These are phyloP conservation scores for Erythrobasidium yunnanense DNA, from an alignment of 768 basidiomycete species.

Conservation along the genomic window DNA sequence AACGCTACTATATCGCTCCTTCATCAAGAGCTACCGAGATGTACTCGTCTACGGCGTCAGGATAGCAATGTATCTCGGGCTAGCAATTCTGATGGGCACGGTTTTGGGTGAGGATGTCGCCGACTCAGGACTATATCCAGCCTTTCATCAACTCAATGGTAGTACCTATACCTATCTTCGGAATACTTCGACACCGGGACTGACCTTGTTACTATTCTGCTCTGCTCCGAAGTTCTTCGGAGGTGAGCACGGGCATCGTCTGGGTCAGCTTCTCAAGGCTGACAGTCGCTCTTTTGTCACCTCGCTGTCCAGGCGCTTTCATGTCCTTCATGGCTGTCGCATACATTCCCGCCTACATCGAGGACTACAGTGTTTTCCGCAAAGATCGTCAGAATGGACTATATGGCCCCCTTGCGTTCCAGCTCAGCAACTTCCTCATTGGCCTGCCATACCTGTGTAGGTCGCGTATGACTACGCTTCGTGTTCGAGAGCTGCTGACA, in stretches of 20 bases:
- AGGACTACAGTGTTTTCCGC: conserved; percentile 52
- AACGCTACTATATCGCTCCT: conserved; percentile 46
- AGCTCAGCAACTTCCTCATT: conserved; percentile 51
- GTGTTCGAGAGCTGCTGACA: conserved; percentile 47
- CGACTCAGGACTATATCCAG: conserved; percentile 37
- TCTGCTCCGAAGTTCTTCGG: too few species aligned
- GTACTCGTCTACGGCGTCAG: conserved; percentile 53
- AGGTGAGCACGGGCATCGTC: too few species aligned
- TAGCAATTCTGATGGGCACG: conserved; percentile 44
- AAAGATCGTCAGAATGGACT: conserved; percentile 54
- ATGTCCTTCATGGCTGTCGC: conserved; percentile 53
- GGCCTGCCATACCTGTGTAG: conserved; percentile 51
- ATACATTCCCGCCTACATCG: conserved; percentile 53
- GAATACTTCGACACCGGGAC: too few species aligned
- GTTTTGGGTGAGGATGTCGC: conserved; percentile 47
- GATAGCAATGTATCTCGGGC: conserved; percentile 49
- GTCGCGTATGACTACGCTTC: conserved; percentile 46
- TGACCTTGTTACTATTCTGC: too few species aligned
- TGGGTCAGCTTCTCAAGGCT: too few species aligned
- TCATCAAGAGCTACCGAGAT: conserved; percentile 50
- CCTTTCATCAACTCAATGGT: conserved; percentile 36
- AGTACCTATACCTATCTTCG: conserved; percentile 42
- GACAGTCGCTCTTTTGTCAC: too few species aligned
- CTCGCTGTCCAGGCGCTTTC: too few species aligned
- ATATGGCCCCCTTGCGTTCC: conserved; percentile 50